Conservation (phyloP, 169 alveolate species). For the Eimeria zaria region DNA sequence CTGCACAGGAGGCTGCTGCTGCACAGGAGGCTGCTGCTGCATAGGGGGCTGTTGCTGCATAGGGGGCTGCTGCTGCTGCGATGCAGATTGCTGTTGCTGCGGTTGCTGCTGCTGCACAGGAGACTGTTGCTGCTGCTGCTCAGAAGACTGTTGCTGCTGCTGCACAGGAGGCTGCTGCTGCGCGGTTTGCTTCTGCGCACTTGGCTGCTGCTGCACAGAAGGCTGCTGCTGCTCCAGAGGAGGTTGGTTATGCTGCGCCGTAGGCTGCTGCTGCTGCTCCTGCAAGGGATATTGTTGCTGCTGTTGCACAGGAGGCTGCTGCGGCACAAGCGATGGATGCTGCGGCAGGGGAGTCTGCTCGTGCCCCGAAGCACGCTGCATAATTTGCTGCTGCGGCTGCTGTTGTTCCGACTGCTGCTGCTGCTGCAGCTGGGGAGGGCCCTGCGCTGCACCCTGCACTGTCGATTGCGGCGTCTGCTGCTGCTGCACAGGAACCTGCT, state of each 20-base stretch:
- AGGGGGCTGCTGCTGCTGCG: background rate
- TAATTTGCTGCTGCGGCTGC: background rate
- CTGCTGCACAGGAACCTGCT: no score
- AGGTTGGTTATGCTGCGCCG: background rate
- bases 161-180: background rate
- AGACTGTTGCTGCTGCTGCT: background rate
- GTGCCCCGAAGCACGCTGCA: background rate
- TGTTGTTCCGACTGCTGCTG: background rate
- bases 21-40: background rate
- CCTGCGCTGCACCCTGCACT: no score
- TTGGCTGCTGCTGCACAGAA: background rate
- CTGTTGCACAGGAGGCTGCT: background rate
- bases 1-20: constrained; percentile 16
- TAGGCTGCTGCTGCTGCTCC: constrained; percentile 3
- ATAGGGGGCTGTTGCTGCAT: background rate
- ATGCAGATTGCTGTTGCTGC: no score
- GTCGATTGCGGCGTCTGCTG: background rate
- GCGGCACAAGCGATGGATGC: background rate
- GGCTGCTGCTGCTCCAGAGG: background rate
- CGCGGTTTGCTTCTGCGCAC: background rate
- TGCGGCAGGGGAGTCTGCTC: background rate
- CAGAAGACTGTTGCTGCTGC: background rate
- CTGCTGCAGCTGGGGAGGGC: background rate
- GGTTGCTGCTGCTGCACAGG: background rate
- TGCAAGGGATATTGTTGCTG: background rate